Conservation (phyloP, 2,329 filamentous ascomycete genomes). For the Diaporthe sp. region DNA sequence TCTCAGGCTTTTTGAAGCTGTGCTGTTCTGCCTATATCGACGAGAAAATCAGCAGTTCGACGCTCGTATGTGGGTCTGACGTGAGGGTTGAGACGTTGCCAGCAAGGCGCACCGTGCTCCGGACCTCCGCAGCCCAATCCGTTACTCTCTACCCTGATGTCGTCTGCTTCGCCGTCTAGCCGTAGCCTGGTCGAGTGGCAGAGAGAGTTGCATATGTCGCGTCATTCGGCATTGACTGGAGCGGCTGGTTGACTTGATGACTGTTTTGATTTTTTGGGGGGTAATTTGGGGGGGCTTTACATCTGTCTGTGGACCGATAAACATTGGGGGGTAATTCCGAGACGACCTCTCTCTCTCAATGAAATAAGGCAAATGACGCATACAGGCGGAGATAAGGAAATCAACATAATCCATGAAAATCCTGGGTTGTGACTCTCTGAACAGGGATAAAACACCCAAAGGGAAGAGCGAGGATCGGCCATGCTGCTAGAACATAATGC, state of each 20-base stretch:
- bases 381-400: constrained; percentile 40
- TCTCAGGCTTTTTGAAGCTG: background rate
- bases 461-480: constrained; percentile 30
- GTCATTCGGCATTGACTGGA: constrained; percentile 19
- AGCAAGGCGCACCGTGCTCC: background rate
- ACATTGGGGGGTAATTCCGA: constrained; percentile 40
- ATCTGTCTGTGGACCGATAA: constrained; percentile 40
- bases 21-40: background rate
- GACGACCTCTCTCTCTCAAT: constrained; percentile 38
- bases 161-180: background rate
- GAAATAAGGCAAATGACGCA: constrained; percentile 40
- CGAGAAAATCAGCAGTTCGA: background rate
- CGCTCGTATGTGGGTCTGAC: background rate
- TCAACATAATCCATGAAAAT: constrained; percentile 40
- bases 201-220: background rate
- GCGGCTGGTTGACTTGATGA: constrained; percentile 34
- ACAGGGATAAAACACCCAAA: constrained; percentile 18
- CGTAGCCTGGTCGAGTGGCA: background rate
- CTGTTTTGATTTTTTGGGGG: constrained; percentile 40
- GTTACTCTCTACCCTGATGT: constrained; percentile 1
- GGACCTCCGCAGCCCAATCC: background rate
- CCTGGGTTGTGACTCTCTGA: constrained; percentile 37
- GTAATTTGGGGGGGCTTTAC: constrained; percentile 38
- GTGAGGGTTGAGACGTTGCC: background rate
- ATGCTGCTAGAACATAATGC: constrained; percentile 33